Conservation (phyloP, 805 yeast genomes). For the Saccharomycopsis microspora region DNA sequence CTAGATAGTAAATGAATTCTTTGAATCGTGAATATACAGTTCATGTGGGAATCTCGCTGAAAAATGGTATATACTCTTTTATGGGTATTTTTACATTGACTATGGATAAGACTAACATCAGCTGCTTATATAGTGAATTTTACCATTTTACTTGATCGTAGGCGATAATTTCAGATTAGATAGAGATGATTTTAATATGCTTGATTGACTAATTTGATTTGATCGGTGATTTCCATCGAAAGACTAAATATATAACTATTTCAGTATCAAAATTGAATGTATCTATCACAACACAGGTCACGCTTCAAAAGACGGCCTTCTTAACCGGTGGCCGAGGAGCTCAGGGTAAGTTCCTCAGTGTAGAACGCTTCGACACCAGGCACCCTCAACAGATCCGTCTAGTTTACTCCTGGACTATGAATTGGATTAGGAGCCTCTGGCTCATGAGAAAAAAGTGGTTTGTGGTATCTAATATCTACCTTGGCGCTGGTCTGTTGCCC, state of each 20-base stretch:
- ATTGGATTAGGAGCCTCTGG: too few species aligned
- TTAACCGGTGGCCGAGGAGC: too few species aligned
- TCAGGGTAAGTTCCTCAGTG: too few species aligned
- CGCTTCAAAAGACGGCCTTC: too few species aligned
- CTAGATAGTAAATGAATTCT: conserved; percentile 33
- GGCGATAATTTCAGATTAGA: neutral
- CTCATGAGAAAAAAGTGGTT: too few species aligned
- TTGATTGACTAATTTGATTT: neutral
- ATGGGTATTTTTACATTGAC: neutral
- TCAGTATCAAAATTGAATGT: too few species aligned
- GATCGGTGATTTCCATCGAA: neutral
- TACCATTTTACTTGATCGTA: neutral
- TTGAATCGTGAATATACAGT: conserved; percentile 22
- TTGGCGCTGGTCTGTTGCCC: too few species aligned
- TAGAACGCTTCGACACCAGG: too few species aligned
- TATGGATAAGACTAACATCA: neutral
- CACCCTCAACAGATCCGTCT: too few species aligned
- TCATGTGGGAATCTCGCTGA: conserved; percentile 19
- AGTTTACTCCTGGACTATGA: too few species aligned
- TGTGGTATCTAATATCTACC: too few species aligned
- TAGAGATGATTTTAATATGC: neutral
- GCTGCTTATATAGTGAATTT: neutral
- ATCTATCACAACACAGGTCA: too few species aligned
- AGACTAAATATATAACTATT: neutral
- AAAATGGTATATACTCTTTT: neutral